Conservation (phyloP, 163 green algal species). For the Scenedesmus sp. region DNA sequence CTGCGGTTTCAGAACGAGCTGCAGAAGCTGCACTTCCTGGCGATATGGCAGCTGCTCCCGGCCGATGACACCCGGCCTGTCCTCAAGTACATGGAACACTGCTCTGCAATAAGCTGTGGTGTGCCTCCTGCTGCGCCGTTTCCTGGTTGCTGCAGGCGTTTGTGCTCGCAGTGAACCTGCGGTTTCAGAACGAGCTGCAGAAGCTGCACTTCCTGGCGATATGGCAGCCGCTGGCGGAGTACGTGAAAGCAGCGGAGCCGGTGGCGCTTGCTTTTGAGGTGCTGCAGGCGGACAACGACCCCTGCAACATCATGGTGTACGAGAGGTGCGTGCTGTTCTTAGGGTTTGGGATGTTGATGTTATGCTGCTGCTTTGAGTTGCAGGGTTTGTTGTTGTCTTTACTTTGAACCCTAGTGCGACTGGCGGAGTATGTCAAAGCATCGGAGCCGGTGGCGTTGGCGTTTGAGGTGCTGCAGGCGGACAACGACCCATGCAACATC, state of each 20-base stretch:
- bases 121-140: neutral
- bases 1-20: conserved; percentile 49
- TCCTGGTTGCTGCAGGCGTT: conserved; percentile 34
- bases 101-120: neutral
- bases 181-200: conserved; percentile 39
- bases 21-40: conserved; percentile 52
- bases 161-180: conserved; percentile 59
- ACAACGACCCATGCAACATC: conserved; percentile 53
- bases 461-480: conserved; percentile 57
- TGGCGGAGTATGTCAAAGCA: conserved; percentile 57
- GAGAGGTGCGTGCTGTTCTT: conserved; percentile 48
- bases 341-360: too few species aligned
- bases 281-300: conserved; percentile 56
- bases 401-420: neutral
- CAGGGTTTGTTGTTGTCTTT: too few species aligned
- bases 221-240: conserved; percentile 59
- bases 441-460: conserved; percentile 55
- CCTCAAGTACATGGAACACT: too few species aligned
- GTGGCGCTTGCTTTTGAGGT: conserved; percentile 59
- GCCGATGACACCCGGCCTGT: too few species aligned
- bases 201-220: conserved; percentile 50
- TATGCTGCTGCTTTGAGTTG: too few species aligned
- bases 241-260: conserved; percentile 54
- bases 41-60: conserved; percentile 55
- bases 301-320: conserved; percentile 54